Base-by-base conservation (phyloP, 2,329 filamentous ascomycete species). In the Phialophora verrucosa region DNA sequence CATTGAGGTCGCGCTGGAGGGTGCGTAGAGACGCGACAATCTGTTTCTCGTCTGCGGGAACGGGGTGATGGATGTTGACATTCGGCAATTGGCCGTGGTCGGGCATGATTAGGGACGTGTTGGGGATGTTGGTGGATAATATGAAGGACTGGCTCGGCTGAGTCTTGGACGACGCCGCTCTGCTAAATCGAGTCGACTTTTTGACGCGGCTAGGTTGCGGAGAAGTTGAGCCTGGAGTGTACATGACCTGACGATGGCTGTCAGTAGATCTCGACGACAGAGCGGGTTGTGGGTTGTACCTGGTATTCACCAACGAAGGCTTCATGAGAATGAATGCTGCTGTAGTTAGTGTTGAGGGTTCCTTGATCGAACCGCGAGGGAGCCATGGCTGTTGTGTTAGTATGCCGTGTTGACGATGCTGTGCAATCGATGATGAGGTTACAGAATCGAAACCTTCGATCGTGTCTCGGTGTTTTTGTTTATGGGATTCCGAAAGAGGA, bases 1-100 rank as follows among this genome's bases (percentile, higher is more conserved):
- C 68, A 32, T 68, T 67, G 54, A 73, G 67, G 56, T 73, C 69
- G 54, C 70, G 67, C 62, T 73, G 71, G 2, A 73, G 69, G 11
- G 64, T 69, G n/a, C 71, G 64, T 11, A 73, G 63, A 38, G 71
- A 73, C n/a, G 70, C 71, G 20, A 73, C 67, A n/a, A 73, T 73
- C 60, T 73, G 70, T 64, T 73, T 73, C 66, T 73, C 71, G 35
- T 73, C 71, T 47, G 70, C 70, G 11, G 71, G 71, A 25, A 73
- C 56, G 23, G 62, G 63, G 67, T 73, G 72, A 56, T 71, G 70
- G 11, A 72, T 62, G 31, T 71, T 70, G 29, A 73, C 62, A 54
- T 70, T 67, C 8, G 70, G 71, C 25, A 73, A 59, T 17, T 64
- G 63, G 47, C 71, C 71, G 14, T 71, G 67, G 56, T 72, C 70